These are phyloP conservation scores for Colletotrichum sp. DNA, from an alignment of 2,329 filamentous ascomycete genomes.

Conservation along the genomic window DNA sequence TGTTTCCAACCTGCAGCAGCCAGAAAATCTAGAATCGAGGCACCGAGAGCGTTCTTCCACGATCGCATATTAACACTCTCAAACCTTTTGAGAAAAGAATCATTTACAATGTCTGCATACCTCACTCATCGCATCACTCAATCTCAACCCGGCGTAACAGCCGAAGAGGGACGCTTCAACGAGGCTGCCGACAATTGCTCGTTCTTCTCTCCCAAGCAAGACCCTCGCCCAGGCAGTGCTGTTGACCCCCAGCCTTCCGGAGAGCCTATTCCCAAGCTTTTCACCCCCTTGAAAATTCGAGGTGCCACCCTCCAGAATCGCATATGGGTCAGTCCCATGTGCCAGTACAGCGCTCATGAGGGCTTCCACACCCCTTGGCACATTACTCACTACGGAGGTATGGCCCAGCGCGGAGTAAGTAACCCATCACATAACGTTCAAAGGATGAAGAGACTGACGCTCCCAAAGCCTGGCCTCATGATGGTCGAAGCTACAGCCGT, in stretches of 20 bases:
- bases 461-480: conserved; percentile 54
- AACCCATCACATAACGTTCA: neutral
- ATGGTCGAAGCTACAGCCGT: conserved; percentile 73
- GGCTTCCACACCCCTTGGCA: conserved; percentile 76
- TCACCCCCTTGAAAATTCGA: conserved; percentile 52
- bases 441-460: neutral
- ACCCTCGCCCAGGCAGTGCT: conserved; percentile 48
- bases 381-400: conserved; percentile 75
- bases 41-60: neutral
- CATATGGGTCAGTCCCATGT: conserved; percentile 52
- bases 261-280: conserved; percentile 55
- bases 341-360: conserved; percentile 49
- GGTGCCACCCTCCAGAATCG: conserved; percentile 50
- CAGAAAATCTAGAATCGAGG: neutral
- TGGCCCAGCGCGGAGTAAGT: conserved; percentile 64
- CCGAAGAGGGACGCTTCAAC: neutral
- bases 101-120: neutral
- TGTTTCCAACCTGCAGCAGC: neutral
- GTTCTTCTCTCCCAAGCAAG: conserved; percentile 54
- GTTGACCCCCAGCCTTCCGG: conserved; percentile 38
- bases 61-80: neutral
- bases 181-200: conserved; percentile 26
- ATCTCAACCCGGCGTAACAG: neutral
- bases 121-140: neutral
- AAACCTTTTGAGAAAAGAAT: neutral